Conservation (phyloP, 192 early-diverging fungal species). For the Borealophlyctis nickersoniae region DNA sequence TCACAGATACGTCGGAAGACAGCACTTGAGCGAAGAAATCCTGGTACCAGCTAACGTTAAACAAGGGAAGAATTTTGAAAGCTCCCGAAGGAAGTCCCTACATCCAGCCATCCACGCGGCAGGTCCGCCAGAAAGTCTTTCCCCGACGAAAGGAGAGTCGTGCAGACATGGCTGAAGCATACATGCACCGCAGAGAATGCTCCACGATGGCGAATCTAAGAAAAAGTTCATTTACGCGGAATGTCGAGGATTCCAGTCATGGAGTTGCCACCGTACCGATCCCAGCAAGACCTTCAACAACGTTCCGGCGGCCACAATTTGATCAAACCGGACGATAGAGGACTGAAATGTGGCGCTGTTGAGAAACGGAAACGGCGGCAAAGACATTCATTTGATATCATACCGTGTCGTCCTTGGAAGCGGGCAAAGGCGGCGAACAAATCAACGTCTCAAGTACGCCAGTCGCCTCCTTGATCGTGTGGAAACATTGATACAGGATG, state of each 20-base stretch:
- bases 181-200: slow-evolving; percentile 88
- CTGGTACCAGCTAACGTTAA: slow-evolving; percentile 2
- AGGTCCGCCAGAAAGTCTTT: slow-evolving; percentile 47
- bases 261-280: too few relatives aligned
- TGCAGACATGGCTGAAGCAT: slow-evolving; percentile 70
- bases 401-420: slow-evolving; percentile 9
- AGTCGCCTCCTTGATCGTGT: slow-evolving; percentile 85
- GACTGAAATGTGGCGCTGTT: neutral
- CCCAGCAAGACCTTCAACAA: slow-evolving; percentile 57
- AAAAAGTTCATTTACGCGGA: too few relatives aligned
- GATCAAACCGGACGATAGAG: slow-evolving; percentile 20
- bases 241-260: too few relatives aligned
- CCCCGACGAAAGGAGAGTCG: slow-evolving; percentile 59
- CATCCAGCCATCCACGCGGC: slow-evolving; percentile 73
- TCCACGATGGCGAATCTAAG: slow-evolving; percentile 80
- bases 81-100: slow-evolving; percentile 18
- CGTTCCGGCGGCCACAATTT: slow-evolving; percentile 40
- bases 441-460: slow-evolving; percentile 48
- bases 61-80: neutral
- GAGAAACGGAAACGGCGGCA: neutral
- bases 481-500: slow-evolving; percentile 87
- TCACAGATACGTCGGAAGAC: slow-evolving; percentile 77
- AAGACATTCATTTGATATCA: neutral
- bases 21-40: slow-evolving; percentile 73
- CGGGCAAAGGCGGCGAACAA: slow-evolving; percentile 37